Conservation (phyloP, 108 stramenopile genomes). For the Parietichytrium sp. region DNA sequence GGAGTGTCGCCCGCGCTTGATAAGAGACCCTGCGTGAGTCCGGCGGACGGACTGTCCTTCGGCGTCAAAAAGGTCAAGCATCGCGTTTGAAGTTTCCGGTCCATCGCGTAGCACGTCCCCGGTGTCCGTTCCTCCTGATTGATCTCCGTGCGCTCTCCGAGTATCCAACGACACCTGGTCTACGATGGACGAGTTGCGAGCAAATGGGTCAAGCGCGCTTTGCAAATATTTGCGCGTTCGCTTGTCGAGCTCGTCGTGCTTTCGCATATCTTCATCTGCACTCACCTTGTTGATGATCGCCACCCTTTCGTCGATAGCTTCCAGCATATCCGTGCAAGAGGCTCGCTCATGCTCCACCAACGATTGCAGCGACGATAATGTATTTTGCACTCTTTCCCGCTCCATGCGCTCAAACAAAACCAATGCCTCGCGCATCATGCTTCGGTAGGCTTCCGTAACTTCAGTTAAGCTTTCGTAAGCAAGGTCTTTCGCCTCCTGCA, state of each 20-base stretch:
- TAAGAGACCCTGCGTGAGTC: too few species aligned
- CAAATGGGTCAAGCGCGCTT: not conserved
- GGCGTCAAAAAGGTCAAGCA: not conserved
- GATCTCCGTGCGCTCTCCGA: too few species aligned
- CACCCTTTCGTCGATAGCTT: not conserved
- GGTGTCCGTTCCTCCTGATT: too few species aligned
- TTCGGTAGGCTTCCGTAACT: not conserved
- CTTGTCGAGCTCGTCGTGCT: slow-evolving; percentile 15
- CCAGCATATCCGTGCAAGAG: not conserved
- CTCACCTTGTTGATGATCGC: not conserved
- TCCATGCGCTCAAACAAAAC: not conserved
- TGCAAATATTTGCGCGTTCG: not conserved
- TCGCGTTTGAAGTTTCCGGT: not conserved
- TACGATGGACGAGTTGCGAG: slow-evolving; percentile 26
- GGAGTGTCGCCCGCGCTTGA: not conserved
- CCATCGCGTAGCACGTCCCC: too few species aligned
- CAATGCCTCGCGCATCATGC: not conserved
- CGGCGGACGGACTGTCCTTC: not conserved
- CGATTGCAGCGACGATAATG: not conserved
- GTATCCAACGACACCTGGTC: not conserved
- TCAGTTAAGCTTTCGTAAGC: not conserved
- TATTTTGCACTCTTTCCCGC: not conserved
- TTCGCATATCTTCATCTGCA: not conserved
- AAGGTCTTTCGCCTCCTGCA: not conserved
- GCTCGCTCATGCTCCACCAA: not conserved